Conservation (phyloP, 1,139 yeast genomes). For the Suhomyces maxii region DNA sequence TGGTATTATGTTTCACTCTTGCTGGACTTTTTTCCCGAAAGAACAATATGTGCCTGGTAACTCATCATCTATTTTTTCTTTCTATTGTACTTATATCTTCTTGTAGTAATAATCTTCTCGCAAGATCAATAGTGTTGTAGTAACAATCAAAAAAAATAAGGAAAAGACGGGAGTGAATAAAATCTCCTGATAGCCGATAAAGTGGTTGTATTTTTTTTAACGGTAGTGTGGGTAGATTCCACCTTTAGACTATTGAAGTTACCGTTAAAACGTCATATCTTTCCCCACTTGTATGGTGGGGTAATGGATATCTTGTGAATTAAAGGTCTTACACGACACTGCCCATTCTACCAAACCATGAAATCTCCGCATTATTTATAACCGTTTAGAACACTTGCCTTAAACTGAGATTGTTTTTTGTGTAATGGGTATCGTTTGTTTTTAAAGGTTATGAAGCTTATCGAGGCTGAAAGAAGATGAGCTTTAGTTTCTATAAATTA, state of each 20-base stretch:
- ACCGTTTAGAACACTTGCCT: constrained; percentile 5
- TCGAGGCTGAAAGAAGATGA: not conserved
- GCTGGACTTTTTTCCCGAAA: no score
- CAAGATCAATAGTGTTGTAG: not conserved
- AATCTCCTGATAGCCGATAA: no score
- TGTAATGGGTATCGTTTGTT: constrained; percentile 1
- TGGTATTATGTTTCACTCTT: no score
- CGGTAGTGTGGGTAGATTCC: not conserved
- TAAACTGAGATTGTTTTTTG: not conserved
- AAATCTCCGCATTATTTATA: constrained; percentile 3
- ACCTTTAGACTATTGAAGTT: not conserved
- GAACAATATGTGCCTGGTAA: no score
- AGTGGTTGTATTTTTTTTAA: not conserved
- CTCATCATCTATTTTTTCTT: not conserved
- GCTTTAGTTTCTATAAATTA: not conserved
- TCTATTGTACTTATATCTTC: not conserved
- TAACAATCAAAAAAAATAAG: no score
- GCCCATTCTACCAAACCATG: not conserved
- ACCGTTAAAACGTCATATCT: not conserved
- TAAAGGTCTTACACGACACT: not conserved
- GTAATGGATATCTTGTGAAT: constrained; percentile 4
- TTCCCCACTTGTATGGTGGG: constrained; percentile 2
- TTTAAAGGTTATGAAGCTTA: not conserved
- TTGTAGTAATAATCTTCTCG: not conserved
- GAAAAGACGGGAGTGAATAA: no score